phyloP scores from a whole-genome alignment of 2,329 filamentous ascomycete genomes.

The Cladosporium sp. region DNA sequence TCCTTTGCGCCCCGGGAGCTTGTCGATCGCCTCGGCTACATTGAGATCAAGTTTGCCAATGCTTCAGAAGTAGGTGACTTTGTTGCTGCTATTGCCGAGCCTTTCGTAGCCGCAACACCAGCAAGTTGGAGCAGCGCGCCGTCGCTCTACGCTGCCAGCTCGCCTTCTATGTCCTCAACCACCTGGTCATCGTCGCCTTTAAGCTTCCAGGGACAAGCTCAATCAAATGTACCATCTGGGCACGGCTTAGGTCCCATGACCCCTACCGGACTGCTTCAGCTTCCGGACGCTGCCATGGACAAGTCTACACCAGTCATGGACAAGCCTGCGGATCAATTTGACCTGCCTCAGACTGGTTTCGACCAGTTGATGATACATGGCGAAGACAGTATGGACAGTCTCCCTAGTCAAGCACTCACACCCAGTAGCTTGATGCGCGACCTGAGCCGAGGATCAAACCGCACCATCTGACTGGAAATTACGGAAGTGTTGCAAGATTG shows the following conservation, averaged over 20 bases:
- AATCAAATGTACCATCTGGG: neutral
- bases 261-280: constrained; percentile 11
- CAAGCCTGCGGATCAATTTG: constrained; percentile 3
- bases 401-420: constrained; percentile 1
- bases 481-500: neutral
- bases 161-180: constrained; percentile 9
- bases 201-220: constrained; percentile 9
- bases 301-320: constrained; percentile 7
- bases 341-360: constrained; percentile 6
- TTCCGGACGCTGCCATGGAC: constrained; percentile 16
- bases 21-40: constrained; percentile 14
- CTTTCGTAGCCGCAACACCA: constrained; percentile 15
- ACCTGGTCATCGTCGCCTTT: constrained; percentile 9
- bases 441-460: neutral
- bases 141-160: constrained; percentile 13
- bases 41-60: constrained; percentile 17
- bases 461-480: neutral
- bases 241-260: constrained; percentile 11
- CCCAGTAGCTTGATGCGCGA: constrained; percentile 15
- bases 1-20: constrained; percentile 14
- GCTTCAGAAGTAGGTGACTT: constrained; percentile 7
- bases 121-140: constrained; percentile 15
- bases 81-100: constrained; percentile 5
- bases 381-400: constrained; percentile 13
- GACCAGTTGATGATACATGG: constrained; percentile 1